Evolutionary conservation across 768 basidiomycete species (phyloP).

Genomic region (Suillus discolor): DNA sequence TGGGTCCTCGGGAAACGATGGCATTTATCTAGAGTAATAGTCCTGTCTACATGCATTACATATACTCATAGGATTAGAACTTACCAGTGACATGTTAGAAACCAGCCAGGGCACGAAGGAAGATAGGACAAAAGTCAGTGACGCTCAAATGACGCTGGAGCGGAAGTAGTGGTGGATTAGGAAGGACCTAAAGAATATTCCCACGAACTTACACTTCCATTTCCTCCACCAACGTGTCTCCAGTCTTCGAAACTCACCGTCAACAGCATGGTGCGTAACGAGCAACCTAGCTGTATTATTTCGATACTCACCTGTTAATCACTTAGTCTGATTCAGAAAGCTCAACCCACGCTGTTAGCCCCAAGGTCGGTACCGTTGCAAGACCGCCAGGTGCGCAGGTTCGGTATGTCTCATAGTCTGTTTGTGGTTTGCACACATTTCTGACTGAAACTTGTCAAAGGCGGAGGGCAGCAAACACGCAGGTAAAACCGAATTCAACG

Average conservation of each 20-base stretch:
- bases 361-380: constrained; percentile 52
- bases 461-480: constrained; percentile 70
- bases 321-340: constrained; percentile 81
- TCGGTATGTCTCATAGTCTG: constrained; percentile 53
- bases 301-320: background rate
- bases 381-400: constrained; percentile 83
- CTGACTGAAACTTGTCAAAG: constrained; percentile 37
- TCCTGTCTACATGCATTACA: background rate
- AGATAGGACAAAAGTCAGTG: background rate
- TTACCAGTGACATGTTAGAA: background rate
- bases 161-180: constrained; percentile 1
- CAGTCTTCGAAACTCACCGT: background rate
- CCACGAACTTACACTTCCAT: constrained; percentile 2
- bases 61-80: background rate
- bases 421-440: constrained; percentile 6
- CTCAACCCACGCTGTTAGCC: constrained; percentile 44
- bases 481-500: constrained; percentile 80
- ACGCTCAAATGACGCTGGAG: background rate
- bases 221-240: constrained; percentile 1
- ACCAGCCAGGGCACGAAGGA: background rate
- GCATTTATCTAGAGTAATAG: constrained; percentile 66
- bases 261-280: constrained; percentile 8
- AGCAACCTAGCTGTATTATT: constrained; percentile 9
- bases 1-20: constrained; percentile 74
- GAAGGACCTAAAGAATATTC: background rate